Conservation (phyloP, 768 basidiomycete genomes). For the Tricholoma sp. region DNA sequence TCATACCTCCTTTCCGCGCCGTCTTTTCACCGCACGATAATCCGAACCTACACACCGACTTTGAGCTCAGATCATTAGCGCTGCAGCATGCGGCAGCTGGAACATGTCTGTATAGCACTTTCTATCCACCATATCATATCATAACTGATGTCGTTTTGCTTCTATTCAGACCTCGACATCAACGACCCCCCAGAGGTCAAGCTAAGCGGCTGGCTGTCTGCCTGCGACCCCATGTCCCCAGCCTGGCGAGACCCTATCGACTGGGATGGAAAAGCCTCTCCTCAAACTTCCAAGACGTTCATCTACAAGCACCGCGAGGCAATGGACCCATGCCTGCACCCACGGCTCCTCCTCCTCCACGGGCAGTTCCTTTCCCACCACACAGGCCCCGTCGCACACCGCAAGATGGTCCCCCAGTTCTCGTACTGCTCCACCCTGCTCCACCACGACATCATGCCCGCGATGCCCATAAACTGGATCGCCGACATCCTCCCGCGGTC, state of each 20-base stretch:
- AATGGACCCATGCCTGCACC: slow-evolving; percentile 46
- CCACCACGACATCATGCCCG: slow-evolving; percentile 49
- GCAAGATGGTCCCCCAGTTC: slow-evolving; percentile 44
- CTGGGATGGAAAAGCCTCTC: slow-evolving; percentile 17
- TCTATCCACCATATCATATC: background rate
- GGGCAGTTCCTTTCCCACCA: slow-evolving; percentile 49
- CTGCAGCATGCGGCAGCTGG: slow-evolving; percentile 31
- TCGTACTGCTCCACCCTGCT: slow-evolving; percentile 41
- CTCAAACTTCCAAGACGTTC: slow-evolving; percentile 29
- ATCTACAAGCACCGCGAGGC: slow-evolving; percentile 38
- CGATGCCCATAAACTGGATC: slow-evolving; percentile 42
- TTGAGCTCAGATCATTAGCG: slow-evolving; percentile 27
- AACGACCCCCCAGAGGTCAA: slow-evolving; percentile 24
- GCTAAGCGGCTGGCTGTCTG: slow-evolving; percentile 32
- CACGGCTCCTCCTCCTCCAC: slow-evolving; percentile 32
- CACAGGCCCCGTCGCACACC: slow-evolving; percentile 38
- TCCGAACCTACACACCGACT: slow-evolving; percentile 34
- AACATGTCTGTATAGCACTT: slow-evolving; percentile 25
- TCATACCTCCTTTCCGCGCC: slow-evolving; percentile 43
- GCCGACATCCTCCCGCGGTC: slow-evolving; percentile 24
- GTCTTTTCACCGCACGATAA: slow-evolving; percentile 48
- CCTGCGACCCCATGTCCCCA: slow-evolving; percentile 30
- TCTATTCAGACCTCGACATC: slow-evolving; percentile 24
- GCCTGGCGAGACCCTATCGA: slow-evolving; percentile 24
- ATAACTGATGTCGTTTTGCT: background rate